Base-by-base conservation (phyloP, 179 eudicot species). In the Pouteria campechiana region DNA sequence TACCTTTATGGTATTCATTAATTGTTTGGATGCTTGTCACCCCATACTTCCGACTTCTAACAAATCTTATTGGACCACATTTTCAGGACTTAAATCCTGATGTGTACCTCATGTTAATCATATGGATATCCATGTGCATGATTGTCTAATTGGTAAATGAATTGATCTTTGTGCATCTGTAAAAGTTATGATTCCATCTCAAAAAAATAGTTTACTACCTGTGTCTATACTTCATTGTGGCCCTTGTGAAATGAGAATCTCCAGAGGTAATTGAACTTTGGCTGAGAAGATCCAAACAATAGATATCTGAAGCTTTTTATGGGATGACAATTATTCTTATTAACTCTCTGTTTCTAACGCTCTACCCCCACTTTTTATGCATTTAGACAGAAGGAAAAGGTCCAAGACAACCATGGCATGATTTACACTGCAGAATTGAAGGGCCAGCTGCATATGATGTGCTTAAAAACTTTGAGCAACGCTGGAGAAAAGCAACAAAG, bases 341-440 rank as follows among this genome's bases (percentile, higher is more conserved):
- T 5, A n/a, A 28, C 2, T 17, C 17, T 18, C 20, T 15, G 9
- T 18, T 37, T 55, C 18, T 27, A 13, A n/a, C 40, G n/a, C n/a
- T n/a, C n/a, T n/a, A n/a, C n/a, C n/a, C n/a, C n/a, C n/a, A n/a
- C 25, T 29, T 55, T 18, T 32, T 50, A 28, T 25, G 47, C 6
- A 39, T 32, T 48, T 37, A 90, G 98, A 67, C 65, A 52, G 94
- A 82, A 57, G 79, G 81, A 6, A 75, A 71, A 75, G 96, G 83
- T 55, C 97, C 97, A 33, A 81, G 97, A 57, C 75, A 89, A 65
- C 97, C 97, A 18, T 89, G 97, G 94, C 97, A 88, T 74, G 97
- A 88, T 58, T 63, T 76, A 54, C 97, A 88, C 56, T 83, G 94
- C 72, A 73, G 63, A 65, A 68, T 88, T 38, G 94, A 88, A 4